Evolutionary conservation across 176 grass and related monocot species (phyloP), one percentile per base, ranked within the genome.

Genomic region (Themeda triandra): DNA sequence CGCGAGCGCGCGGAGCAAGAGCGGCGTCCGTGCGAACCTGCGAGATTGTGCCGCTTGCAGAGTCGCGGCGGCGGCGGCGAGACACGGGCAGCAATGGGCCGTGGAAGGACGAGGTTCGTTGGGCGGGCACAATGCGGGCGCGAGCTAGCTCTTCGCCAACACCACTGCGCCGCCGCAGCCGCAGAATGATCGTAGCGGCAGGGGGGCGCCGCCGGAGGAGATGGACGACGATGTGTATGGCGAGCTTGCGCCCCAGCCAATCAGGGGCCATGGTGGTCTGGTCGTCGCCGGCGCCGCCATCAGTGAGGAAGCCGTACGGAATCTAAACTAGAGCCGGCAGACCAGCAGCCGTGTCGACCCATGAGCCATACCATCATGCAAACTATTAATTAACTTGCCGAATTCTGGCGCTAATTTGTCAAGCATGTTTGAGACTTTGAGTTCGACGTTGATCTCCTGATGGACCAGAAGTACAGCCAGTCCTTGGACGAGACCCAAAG

Each of bases 401-500:
- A 45, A 66, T 24, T 14, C 24, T 13, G 44, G 13, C 14, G 4
- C 45, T 48, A 5, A 9, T 2, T 42, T 13, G 45, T 15, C n/a
- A n/a, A n/a, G n/a, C n/a, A n/a, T n/a, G n/a, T n/a, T n/a, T n/a
- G n/a, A n/a, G n/a, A n/a, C n/a, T n/a, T n/a, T n/a, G n/a, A n/a
- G 13, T 17, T 21, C 13, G n/a, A 23, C 28, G 64, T 10, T 37
- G 76, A 31, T 67, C 56, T 45, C 67, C 80, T 95, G 95, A 80
- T 93, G 17, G 92, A 98, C 58, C 69, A 90, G 25, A 87, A 87
- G 84, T 95, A 95, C 85, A 95, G 85, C 53, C 87, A 88, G 13
- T 98, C 92, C 79, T 19, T 95, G 51, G 87, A 95, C 53, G 88
- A 95, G 82, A 86, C 95, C 71, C 92, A 95, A 71, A 89, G 82